Percentiles rank a stretch among this genome's conserved stretches.
Evolutionary conservation across 2,329 filamentous ascomycete genomes (phyloP).

Genomic region (Trichoderma koningii): DNA sequence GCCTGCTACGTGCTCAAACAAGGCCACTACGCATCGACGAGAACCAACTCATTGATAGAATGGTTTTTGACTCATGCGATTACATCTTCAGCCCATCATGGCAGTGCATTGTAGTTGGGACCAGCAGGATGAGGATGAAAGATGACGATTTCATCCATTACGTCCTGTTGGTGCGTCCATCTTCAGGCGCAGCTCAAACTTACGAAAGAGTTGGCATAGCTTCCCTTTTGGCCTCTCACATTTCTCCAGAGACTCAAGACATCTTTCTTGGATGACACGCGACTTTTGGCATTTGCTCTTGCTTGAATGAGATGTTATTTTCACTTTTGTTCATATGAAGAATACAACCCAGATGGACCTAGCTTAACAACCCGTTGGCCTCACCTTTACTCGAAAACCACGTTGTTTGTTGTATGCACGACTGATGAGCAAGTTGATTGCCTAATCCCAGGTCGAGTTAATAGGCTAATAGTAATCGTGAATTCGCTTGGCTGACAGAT

Average conservation of each 20-base stretch:
- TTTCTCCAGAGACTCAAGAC: not conserved
- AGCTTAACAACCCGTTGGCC: too few species aligned
- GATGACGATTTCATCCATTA: not conserved
- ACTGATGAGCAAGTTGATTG: not conserved
- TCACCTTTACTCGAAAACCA: too few species aligned
- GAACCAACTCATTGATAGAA: not conserved
- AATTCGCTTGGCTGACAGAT: not conserved
- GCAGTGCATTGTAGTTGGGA: not conserved
- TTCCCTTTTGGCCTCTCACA: not conserved
- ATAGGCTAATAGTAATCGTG: not conserved
- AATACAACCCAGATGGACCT: too few species aligned
- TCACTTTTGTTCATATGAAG: too few species aligned
- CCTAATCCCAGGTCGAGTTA: not conserved
- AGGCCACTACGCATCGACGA: not conserved
- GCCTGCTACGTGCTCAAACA: not conserved
- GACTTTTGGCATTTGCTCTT: constrained; percentile 26
- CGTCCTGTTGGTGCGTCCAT: not conserved
- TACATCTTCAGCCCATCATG: not conserved
- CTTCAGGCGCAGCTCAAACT: not conserved
- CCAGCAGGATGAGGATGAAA: not conserved
- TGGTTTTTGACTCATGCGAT: not conserved
- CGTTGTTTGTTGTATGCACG: not conserved
- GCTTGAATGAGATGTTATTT: too few species aligned
- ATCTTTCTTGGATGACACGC: not conserved
- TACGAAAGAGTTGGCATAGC: not conserved